phyloP scores from a whole-genome alignment of 1,284 basidiomycete species.

The Ustilago shanxiensis region DNA sequence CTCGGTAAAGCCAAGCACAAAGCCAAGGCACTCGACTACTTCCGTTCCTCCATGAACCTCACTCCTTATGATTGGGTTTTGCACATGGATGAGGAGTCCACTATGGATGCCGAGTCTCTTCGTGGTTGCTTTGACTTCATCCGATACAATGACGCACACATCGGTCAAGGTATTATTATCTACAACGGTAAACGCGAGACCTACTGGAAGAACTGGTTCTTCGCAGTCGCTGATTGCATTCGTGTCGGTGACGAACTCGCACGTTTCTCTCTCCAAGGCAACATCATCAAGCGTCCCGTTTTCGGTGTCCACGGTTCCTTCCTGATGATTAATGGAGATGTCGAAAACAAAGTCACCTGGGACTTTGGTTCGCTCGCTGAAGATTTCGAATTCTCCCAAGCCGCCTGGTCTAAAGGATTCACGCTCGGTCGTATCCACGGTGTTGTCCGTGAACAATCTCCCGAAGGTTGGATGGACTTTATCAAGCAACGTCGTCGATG shows the following conservation, averaged over 20 bases:
- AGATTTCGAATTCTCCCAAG: conserved; percentile 72
- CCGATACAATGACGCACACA: conserved; percentile 71
- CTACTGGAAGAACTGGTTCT: conserved; percentile 72
- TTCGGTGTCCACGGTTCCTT: conserved; percentile 72
- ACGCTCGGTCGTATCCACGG: conserved; percentile 71
- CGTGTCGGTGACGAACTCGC: conserved; percentile 72
- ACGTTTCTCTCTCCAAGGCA: conserved; percentile 71
- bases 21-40: conserved; percentile 72
- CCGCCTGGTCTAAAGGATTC: conserved; percentile 71
- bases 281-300: conserved; percentile 71
- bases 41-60: conserved; percentile 71
- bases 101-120: conserved; percentile 71
- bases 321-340: conserved; percentile 71
- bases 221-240: conserved; percentile 72
- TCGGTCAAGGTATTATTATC: conserved; percentile 72
- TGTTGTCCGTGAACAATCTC: conserved; percentile 71
- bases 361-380: conserved; percentile 69
- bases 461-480: conserved; percentile 70
- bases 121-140: conserved; percentile 71
- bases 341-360: conserved; percentile 72
- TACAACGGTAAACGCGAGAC: conserved; percentile 71
- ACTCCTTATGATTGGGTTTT: conserved; percentile 72
- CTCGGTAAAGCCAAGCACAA: conserved; percentile 72
- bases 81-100: conserved; percentile 72
- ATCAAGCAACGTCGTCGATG: conserved; percentile 72